A percentile compares a stretch with the other conserved stretches of the same genome.
Conservation (phyloP, 2,329 filamentous ascomycete species). For the Aspergillus fijiensis region DNA sequence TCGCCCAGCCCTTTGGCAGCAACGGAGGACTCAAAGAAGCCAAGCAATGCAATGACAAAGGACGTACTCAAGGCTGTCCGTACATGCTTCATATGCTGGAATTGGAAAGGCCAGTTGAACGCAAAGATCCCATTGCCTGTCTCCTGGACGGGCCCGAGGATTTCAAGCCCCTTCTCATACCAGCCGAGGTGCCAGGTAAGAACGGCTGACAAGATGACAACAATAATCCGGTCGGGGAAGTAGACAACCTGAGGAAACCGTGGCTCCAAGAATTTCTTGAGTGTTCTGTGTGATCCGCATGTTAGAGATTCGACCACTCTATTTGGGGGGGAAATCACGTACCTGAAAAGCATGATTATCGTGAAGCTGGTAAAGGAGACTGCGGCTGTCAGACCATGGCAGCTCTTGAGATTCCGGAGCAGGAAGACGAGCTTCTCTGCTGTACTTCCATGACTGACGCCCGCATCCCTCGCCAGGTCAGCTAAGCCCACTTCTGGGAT, state of each 20-base stretch:
- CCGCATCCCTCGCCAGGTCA: conserved; percentile 59
- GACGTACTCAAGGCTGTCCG: conserved; percentile 84
- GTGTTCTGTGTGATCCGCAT: conserved; percentile 55
- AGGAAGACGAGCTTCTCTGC: conserved; percentile 84
- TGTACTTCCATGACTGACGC: conserved; percentile 76
- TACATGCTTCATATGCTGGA: conserved; percentile 75
- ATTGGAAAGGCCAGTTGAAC: conserved; percentile 82
- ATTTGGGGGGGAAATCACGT: conserved; percentile 30
- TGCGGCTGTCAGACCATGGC: conserved; percentile 72
- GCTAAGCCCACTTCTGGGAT: conserved; percentile 84
- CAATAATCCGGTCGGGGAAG: conserved; percentile 84
- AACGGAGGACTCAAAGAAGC: conserved; percentile 98
- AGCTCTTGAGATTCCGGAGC: conserved; percentile 61
- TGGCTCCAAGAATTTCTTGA: conserved; percentile 79
- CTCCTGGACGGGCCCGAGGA: conserved; percentile 79
- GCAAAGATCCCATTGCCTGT: conserved; percentile 69
- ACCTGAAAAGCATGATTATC: conserved; percentile 89
- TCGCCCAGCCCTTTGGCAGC: conserved; percentile 84
- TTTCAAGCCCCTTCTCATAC: conserved; percentile 75
- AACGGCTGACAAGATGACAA: conserved; percentile 81
- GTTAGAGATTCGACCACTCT: neutral
- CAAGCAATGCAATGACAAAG: conserved; percentile 88
- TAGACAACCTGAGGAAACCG: conserved; percentile 80
- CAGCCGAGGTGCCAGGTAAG: conserved; percentile 75
- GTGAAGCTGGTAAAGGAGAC: conserved; percentile 77